Evolutionary conservation across 345 rosid genomes (phyloP).

Genomic region (Aethionema arabicum): DNA sequence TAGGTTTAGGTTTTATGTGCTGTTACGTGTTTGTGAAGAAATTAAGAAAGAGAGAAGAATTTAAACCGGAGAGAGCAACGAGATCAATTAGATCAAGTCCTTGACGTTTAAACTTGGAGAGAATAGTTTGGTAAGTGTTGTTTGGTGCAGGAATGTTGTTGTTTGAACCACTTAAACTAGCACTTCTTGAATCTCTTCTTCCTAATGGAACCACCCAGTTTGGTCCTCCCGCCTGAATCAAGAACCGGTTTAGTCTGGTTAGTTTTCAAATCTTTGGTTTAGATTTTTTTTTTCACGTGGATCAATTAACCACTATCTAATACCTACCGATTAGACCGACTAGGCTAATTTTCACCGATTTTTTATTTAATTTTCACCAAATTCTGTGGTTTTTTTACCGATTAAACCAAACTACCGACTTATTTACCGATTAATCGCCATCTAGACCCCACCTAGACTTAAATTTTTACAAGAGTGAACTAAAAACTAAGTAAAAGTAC

Average conservation of each 20-base stretch:
- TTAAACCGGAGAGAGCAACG: constrained; percentile 78
- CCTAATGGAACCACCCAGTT: constrained; percentile 85
- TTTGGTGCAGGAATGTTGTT: constrained; percentile 71
- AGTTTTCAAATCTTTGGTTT: too few relatives aligned
- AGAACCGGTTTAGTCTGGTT: background rate
- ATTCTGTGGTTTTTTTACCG: too few relatives aligned
- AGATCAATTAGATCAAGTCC: constrained; percentile 77
- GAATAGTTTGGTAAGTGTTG: constrained; percentile 69
- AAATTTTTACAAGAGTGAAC: background rate
- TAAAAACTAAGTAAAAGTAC: constrained; percentile 13
- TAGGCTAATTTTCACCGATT: too few relatives aligned
- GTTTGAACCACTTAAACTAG: constrained; percentile 80
- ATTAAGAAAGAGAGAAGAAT: background rate
- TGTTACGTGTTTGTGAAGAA: constrained; percentile 2
- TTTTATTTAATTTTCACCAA: too few relatives aligned
- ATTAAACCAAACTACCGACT: too few relatives aligned
- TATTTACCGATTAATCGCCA: too few relatives aligned
- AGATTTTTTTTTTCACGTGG: too few relatives aligned
- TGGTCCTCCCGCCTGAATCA: constrained; percentile 75
- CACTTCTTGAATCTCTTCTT: constrained; percentile 70
- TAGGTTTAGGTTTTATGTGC: background rate
- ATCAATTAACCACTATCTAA: too few relatives aligned
- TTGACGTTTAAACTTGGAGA: constrained; percentile 55
- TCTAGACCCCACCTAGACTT: too few relatives aligned
- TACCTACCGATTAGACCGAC: too few relatives aligned